These are phyloP conservation scores for Cytospora chrysosperma DNA, from an alignment of 2,329 filamentous ascomycete species.

Conservation along the genomic window DNA sequence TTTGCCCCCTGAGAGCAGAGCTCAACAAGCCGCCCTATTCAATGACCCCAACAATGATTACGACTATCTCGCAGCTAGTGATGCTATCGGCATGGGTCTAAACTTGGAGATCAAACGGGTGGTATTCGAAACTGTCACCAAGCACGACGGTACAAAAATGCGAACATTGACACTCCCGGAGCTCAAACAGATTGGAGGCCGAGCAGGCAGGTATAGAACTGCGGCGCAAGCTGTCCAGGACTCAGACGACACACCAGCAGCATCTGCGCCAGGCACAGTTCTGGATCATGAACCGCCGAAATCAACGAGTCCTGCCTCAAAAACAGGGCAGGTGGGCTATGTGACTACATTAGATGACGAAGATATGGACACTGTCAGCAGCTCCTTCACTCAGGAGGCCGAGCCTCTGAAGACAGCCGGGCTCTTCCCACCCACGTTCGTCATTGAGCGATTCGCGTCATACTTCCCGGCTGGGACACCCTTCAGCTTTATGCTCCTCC, in stretches of 20 bases:
- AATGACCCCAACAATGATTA: constrained; percentile 96
- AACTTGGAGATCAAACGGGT: constrained; percentile 91
- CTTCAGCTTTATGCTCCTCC: constrained; percentile 77
- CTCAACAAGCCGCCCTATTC: constrained; percentile 87
- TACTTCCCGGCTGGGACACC: constrained; percentile 82
- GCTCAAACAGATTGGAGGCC: constrained; percentile 91
- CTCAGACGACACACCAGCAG: constrained; percentile 8
- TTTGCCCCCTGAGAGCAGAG: constrained; percentile 87
- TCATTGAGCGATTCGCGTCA: constrained; percentile 73
- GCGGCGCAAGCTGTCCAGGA: constrained; percentile 55
- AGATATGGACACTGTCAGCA: constrained; percentile 63
- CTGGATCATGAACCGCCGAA: neutral
- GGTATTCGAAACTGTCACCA: constrained; percentile 76
- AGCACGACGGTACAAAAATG: constrained; percentile 62
- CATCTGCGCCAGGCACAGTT: neutral
- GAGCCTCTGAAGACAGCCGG: constrained; percentile 69
- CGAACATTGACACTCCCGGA: constrained; percentile 68
- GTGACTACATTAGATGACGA: constrained; percentile 75
- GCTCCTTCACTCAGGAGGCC: constrained; percentile 62
- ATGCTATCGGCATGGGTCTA: constrained; percentile 96
- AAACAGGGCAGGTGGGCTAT: constrained; percentile 51
- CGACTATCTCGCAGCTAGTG: constrained; percentile 88
- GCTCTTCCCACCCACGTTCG: constrained; percentile 67
- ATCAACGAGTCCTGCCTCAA: constrained; percentile 20
- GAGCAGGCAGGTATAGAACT: constrained; percentile 82